A percentile compares a stretch with the other conserved stretches of the same genome.
Evolutionary conservation across 176 grass and related monocot species (phyloP).

Genomic region (Paspalum notatum): DNA sequence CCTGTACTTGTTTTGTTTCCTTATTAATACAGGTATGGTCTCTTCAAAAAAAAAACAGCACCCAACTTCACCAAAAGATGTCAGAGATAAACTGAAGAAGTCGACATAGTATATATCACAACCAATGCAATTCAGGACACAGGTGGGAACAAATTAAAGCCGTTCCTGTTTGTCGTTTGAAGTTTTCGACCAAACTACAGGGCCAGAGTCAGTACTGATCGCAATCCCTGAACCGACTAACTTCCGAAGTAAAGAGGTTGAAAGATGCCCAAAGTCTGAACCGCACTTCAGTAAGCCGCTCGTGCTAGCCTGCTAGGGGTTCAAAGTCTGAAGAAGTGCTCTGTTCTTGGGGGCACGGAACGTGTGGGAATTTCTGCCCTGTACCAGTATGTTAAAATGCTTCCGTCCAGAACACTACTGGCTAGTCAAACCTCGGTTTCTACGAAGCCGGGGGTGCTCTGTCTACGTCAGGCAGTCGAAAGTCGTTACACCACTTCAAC

Average conservation of each 20-base stretch:
- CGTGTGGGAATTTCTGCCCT: neutral
- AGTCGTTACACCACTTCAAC: neutral
- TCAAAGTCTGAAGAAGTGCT: neutral
- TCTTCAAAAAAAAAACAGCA: no score
- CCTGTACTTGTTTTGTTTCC: no score
- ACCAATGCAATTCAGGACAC: neutral
- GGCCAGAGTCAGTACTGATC: constrained; percentile 13
- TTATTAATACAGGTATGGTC: no score
- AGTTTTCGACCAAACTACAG: neutral
- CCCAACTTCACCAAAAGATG: neutral
- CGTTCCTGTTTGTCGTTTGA: no score
- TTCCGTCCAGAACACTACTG: neutral
- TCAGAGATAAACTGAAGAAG: neutral
- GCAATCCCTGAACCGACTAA: constrained; percentile 1
- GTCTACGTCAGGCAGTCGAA: neutral
- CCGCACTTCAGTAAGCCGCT: neutral
- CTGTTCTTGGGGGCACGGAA: neutral
- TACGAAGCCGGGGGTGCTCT: neutral
- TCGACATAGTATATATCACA: neutral
- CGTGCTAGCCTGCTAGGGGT: no score
- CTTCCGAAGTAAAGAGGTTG: neutral
- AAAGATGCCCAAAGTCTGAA: no score
- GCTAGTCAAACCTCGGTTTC: neutral
- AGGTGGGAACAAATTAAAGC: neutral
- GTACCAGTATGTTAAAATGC: neutral